These are phyloP conservation scores for Annulohypoxylon bovei DNA, from an alignment of 495 filamentous ascomycete species.

Conservation along the genomic window DNA sequence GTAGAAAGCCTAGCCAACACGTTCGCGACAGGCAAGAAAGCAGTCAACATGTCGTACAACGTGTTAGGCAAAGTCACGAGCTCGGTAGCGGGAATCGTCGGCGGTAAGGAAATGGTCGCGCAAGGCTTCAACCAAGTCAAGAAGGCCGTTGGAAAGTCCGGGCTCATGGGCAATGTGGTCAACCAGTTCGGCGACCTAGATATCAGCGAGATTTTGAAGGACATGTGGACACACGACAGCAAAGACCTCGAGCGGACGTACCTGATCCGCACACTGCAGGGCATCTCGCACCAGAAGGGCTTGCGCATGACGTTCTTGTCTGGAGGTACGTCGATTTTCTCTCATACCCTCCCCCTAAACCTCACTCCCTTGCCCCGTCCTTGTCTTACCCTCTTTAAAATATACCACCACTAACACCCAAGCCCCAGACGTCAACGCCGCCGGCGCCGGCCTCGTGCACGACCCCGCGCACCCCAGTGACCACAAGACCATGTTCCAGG, in stretches of 20 bases:
- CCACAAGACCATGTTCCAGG: constrained; percentile 99
- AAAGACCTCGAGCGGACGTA: constrained; percentile 98
- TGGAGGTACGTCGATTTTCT: constrained; percentile 64
- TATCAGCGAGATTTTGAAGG: constrained; percentile 89
- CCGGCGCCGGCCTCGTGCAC: constrained; percentile 92
- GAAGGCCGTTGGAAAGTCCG: constrained; percentile 92
- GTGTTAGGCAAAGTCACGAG: constrained; percentile 92
- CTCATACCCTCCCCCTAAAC: background rate
- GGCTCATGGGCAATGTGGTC: constrained; percentile 91
- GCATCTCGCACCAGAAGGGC: constrained; percentile 91
- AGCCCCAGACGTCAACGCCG: constrained; percentile 78
- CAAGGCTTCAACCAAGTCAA: constrained; percentile 94
- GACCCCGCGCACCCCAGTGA: constrained; percentile 89
- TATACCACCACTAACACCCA: background rate
- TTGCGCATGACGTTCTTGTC: constrained; percentile 96
- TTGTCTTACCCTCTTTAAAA: constrained; percentile 10
- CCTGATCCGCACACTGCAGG: constrained; percentile 92
- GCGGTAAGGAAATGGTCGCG: constrained; percentile 88
- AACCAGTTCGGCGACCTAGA: constrained; percentile 98
- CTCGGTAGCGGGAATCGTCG: constrained; percentile 92
- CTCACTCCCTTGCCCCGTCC: background rate
- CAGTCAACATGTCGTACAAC: constrained; percentile 94
- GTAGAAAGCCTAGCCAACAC: constrained; percentile 90
- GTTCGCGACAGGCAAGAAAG: constrained; percentile 94
- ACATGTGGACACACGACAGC: constrained; percentile 97